These are phyloP conservation scores for Suhomyces ambrosiae DNA, from an alignment of 1,139 yeast genomes.

Conservation along the genomic window DNA sequence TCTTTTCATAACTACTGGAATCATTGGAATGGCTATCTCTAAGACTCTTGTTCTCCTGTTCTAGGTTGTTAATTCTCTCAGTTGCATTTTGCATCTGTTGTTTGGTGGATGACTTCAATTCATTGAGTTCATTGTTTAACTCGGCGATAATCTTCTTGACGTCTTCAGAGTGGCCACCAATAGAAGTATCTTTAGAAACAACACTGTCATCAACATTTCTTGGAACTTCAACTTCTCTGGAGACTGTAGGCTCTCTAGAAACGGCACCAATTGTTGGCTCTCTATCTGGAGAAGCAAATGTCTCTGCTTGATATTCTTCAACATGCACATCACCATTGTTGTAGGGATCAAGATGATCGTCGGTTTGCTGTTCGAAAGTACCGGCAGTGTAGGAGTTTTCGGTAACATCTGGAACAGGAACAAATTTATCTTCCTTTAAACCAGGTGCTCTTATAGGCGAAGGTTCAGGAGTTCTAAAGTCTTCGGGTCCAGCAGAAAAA, in stretches of 20 bases:
- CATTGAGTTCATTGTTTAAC: conserved; percentile 49
- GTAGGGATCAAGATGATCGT: background rate
- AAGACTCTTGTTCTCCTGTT: conserved; percentile 42
- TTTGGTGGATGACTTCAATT: conserved; percentile 48
- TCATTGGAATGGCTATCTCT: conserved; percentile 21
- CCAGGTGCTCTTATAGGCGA: conserved; percentile 27
- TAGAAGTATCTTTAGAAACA: background rate
- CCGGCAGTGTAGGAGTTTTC: conserved; percentile 8
- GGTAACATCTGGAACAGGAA: conserved; percentile 11
- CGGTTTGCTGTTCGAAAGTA: conserved; percentile 4
- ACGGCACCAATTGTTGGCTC: conserved; percentile 3
- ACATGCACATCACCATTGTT: conserved; percentile 4
- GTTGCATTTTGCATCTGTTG: conserved; percentile 57
- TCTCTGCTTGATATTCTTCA: conserved; percentile 1
- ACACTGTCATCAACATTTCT: background rate
- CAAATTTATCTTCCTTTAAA: conserved; percentile 10
- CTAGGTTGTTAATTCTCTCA: conserved; percentile 49
- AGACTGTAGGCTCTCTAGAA: background rate
- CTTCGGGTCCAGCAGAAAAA: conserved; percentile 46
- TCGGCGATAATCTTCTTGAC: conserved; percentile 42
- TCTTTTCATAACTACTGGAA: conserved; percentile 23
- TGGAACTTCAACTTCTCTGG: background rate
- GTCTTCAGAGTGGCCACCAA: conserved; percentile 20
- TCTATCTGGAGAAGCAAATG: conserved; percentile 3
- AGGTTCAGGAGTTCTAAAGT: conserved; percentile 45